Percentiles rank a stretch among this genome's conserved stretches.
phyloP scores from a whole-genome alignment of 495 filamentous ascomycete genomes.

The Tuber borchii region DNA sequence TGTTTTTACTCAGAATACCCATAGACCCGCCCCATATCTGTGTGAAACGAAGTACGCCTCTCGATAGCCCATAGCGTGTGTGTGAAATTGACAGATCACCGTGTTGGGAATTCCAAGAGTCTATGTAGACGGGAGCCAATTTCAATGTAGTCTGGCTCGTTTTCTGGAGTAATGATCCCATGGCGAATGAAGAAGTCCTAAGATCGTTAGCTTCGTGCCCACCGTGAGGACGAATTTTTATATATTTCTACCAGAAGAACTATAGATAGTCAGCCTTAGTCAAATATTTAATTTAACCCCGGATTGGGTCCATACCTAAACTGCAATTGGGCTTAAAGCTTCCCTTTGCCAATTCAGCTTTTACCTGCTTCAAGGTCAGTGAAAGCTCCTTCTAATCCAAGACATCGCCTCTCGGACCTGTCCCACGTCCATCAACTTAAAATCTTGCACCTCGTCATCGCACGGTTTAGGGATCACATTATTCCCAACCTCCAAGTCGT shows the following conservation, averaged over 20 bases:
- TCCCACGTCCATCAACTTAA: conserved; percentile 66
- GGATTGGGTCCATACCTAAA: conserved; percentile 40
- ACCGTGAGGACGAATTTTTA: background rate
- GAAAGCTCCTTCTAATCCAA: background rate
- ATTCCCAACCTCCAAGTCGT: conserved; percentile 71
- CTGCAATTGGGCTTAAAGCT: conserved; percentile 94
- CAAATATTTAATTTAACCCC: background rate
- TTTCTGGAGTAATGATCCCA: conserved; percentile 71
- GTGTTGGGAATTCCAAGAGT: conserved; percentile 65
- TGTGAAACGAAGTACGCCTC: background rate
- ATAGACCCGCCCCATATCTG: background rate
- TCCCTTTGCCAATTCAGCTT: conserved; percentile 60
- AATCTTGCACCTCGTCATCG: conserved; percentile 83
- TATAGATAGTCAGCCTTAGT: background rate
- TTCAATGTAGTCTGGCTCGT: conserved; percentile 74
- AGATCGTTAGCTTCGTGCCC: conserved; percentile 47
- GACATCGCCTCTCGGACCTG: conserved; percentile 49
- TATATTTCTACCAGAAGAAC: background rate
- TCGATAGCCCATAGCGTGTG: background rate
- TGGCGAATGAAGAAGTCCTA: conserved; percentile 88
- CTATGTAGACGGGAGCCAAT: conserved; percentile 72
- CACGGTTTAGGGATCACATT: conserved; percentile 64
- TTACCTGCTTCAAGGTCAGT: conserved; percentile 23
- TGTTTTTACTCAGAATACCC: background rate
- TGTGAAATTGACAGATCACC: conserved; percentile 8